A percentile compares a stretch with the other conserved stretches of the same genome.
phyloP scores from a whole-genome alignment of 768 basidiomycete species.

The Suillus hirtellus region DNA sequence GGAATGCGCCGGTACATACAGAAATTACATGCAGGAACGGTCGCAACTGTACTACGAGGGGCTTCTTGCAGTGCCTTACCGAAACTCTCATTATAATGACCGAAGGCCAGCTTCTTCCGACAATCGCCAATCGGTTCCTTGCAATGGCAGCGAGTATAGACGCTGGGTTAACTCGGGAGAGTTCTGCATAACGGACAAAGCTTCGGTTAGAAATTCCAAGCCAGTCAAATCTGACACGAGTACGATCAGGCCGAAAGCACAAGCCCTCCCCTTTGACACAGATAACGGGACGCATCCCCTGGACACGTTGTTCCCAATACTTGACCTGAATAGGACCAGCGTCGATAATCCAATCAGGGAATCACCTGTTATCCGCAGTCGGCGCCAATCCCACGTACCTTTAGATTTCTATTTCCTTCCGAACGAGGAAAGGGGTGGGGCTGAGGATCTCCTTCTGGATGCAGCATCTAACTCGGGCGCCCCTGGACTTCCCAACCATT shows the following conservation, averaged over 20 bases:
- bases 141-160: constrained; percentile 10
- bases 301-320: constrained; percentile 29
- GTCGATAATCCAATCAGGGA: constrained; percentile 18
- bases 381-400: constrained; percentile 14
- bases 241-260: constrained; percentile 7
- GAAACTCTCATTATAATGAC: constrained; percentile 13
- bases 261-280: not conserved
- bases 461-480: constrained; percentile 5
- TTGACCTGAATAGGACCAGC: constrained; percentile 9
- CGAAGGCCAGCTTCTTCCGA: constrained; percentile 3
- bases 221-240: constrained; percentile 3
- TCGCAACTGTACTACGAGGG: constrained; percentile 49
- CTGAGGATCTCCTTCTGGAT: constrained; percentile 15
- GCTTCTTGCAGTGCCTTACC: constrained; percentile 28
- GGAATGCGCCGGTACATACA: constrained; percentile 54
- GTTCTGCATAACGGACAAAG: not conserved
- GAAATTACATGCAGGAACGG: constrained; percentile 50
- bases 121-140: constrained; percentile 11
- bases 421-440: constrained; percentile 14
- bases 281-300: constrained; percentile 9
- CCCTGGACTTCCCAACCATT: constrained; percentile 11
- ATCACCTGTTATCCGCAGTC: constrained; percentile 29
- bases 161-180: constrained; percentile 12
- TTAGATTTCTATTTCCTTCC: constrained; percentile 15
- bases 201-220: constrained; percentile 9